These are phyloP conservation scores for Zygosaccharomyces lentus DNA, from an alignment of 805 yeast genomes.

Conservation along the genomic window DNA sequence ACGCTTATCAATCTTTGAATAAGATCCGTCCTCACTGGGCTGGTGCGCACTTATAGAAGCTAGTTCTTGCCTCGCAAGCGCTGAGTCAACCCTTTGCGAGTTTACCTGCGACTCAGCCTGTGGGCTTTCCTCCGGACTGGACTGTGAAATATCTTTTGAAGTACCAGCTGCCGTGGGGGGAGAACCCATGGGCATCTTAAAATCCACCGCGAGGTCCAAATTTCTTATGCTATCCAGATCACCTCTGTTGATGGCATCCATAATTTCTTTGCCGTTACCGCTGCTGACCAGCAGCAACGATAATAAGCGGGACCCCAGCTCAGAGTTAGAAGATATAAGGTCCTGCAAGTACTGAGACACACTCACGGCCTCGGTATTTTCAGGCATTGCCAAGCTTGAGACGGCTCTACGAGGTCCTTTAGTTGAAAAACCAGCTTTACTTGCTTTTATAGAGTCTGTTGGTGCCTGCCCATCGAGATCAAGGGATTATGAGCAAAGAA, in stretches of 20 bases:
- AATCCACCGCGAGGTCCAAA: constrained; percentile 10
- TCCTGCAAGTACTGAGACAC: constrained; percentile 18
- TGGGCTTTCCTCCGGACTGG: no score
- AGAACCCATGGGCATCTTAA: constrained; percentile 2
- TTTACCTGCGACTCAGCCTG: no score
- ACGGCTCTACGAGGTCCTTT: neutral
- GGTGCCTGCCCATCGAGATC: neutral
- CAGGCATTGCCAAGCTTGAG: neutral
- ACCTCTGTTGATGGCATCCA: constrained; percentile 27
- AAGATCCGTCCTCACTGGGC: neutral
- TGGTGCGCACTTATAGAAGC: neutral
- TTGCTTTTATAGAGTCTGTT: neutral
- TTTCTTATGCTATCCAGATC: constrained; percentile 10
- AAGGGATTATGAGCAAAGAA: neutral
- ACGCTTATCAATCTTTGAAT: neutral
- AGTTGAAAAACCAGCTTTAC: neutral
- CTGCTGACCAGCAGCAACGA: constrained; percentile 31
- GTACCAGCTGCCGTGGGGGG: neutral
- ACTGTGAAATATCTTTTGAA: neutral
- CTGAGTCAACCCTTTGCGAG: neutral
- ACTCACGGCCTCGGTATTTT: constrained; percentile 5
- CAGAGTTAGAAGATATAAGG: constrained; percentile 27
- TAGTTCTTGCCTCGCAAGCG: neutral
- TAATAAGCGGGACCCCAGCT: constrained; percentile 29
- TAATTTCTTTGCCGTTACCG: constrained; percentile 29